Evolutionary conservation across 2,329 filamentous ascomycete species (phyloP), one percentile per base, ranked within the genome.

Genomic region (Sporothrix globosa): DNA sequence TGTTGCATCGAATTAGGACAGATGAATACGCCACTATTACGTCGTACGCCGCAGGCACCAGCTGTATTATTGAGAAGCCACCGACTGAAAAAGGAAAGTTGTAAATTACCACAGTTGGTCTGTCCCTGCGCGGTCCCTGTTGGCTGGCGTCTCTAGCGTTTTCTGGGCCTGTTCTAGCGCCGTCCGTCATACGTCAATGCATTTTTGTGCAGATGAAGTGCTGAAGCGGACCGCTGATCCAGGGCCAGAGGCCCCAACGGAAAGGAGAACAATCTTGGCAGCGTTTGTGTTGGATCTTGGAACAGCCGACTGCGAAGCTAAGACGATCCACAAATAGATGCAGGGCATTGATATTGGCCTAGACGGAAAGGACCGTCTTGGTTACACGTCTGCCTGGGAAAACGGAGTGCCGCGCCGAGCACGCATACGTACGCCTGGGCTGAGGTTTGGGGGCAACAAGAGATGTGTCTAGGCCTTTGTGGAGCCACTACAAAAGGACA

Each of bases 311-410:
- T 34, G 34, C 6, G 34, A 7, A 24, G n/a, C 50, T 11, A 53
- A 24, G n/a, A 21, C 5, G 34, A 34, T 34, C 34, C 34, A 34
- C 34, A 34, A 34, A 34, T 19, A 9, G n/a, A 58, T 39, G 54
- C 54, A 58, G 54, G 54, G 54, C 34, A 17, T n/a, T 58, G 30
- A 5, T 30, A 30, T 30, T 30, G 30, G 30, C 30, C 30, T 5
- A 30, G 30, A 30, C 5, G 30, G 3, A 30, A 30, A 3, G 30
- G 30, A 5, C 30, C 58, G 58, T 63, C 27, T 63, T 13, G 46
- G n/a, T 34, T 65, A 65, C 48, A 65, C 61, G 61, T 44, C 61
- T 65, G 61, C 61, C 61, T 65, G 24, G 30, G 21, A 19, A 46
- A 63, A 63, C 58, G 39, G 58, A 61, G 39, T 21, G 54, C 54